These are phyloP conservation scores for Aspergillus awamori DNA, from an alignment of 2,329 filamentous ascomycete species.

Conservation along the genomic window DNA sequence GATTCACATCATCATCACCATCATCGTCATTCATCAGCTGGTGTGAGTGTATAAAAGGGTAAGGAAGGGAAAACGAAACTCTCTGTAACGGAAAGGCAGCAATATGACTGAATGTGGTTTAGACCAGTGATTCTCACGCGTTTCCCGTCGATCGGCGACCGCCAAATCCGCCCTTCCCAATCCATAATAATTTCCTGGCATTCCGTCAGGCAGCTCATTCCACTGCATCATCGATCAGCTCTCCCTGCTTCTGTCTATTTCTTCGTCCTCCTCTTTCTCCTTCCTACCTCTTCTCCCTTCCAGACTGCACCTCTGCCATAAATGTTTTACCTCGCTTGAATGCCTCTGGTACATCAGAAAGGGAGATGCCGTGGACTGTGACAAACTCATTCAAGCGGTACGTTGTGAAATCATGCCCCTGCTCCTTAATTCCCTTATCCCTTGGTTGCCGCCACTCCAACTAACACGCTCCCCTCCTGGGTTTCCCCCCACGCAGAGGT, in stretches of 20 bases:
- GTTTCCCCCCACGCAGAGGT: conserved; percentile 38
- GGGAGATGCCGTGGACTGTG: conserved; percentile 54
- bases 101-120: conserved; percentile 35
- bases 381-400: conserved; percentile 56
- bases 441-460: conserved; percentile 6
- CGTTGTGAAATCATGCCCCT: conserved; percentile 11
- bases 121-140: conserved; percentile 29
- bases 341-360: conserved; percentile 20
- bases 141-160: conserved; percentile 28
- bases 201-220: conserved; percentile 7
- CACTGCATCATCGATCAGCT: conserved; percentile 16
- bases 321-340: conserved; percentile 20
- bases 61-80: no score
- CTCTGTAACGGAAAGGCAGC: background rate
- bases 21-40: background rate
- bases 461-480: conserved; percentile 5
- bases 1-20: no score
- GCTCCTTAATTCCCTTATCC: conserved; percentile 6
- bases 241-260: conserved; percentile 4
- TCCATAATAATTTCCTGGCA: conserved; percentile 16
- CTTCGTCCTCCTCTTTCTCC: conserved; percentile 1
- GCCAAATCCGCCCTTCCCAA: conserved; percentile 21
- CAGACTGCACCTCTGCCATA: background rate
- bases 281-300: background rate
- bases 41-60: no score